Percentiles rank a stretch among this genome's conserved stretches.
phyloP scores from a whole-genome alignment of 805 yeast species.

The Pichia scutulata region DNA sequence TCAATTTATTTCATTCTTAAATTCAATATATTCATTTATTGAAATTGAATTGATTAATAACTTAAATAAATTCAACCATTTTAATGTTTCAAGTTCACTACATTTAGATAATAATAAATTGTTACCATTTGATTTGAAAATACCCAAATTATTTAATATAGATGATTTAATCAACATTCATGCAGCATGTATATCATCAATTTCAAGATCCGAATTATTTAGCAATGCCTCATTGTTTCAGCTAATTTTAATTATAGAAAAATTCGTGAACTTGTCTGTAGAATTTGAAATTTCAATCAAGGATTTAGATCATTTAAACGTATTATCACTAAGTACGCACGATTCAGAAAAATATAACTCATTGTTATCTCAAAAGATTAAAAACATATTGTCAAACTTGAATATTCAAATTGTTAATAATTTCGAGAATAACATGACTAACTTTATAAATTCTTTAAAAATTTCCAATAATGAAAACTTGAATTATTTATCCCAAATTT shows the following conservation, averaged over 20 bases:
- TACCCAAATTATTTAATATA: slow-evolving; percentile 31
- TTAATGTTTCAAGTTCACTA: slow-evolving; percentile 10
- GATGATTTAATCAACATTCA: slow-evolving; percentile 41
- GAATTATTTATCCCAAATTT: slow-evolving; percentile 34
- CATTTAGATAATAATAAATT: slow-evolving; percentile 1
- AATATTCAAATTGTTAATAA: slow-evolving; percentile 32
- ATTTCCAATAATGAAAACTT: slow-evolving; percentile 43
- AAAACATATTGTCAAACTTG: slow-evolving; percentile 34
- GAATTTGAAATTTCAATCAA: slow-evolving; percentile 17
- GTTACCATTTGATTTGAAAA: slow-evolving; percentile 6
- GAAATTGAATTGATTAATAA: slow-evolving; percentile 38
- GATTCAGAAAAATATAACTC: slow-evolving; percentile 20
- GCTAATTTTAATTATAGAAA: slow-evolving; percentile 24
- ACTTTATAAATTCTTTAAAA: slow-evolving; percentile 43
- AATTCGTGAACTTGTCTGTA: slow-evolving; percentile 31
- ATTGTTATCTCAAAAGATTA: slow-evolving; percentile 23
- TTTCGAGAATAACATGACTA: slow-evolving; percentile 34
- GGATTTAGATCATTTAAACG: slow-evolving; percentile 3
- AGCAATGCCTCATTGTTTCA: slow-evolving; percentile 2
- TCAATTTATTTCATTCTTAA: slow-evolving; percentile 36
- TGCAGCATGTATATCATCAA: slow-evolving; percentile 27
- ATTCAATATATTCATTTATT: slow-evolving; percentile 33
- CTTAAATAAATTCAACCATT: slow-evolving; percentile 20
- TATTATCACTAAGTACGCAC: slow-evolving; percentile 4
- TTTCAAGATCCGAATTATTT: slow-evolving; percentile 24